Evolutionary conservation across 768 basidiomycete genomes (phyloP).

Genomic region (Podaxis sp.): DNA sequence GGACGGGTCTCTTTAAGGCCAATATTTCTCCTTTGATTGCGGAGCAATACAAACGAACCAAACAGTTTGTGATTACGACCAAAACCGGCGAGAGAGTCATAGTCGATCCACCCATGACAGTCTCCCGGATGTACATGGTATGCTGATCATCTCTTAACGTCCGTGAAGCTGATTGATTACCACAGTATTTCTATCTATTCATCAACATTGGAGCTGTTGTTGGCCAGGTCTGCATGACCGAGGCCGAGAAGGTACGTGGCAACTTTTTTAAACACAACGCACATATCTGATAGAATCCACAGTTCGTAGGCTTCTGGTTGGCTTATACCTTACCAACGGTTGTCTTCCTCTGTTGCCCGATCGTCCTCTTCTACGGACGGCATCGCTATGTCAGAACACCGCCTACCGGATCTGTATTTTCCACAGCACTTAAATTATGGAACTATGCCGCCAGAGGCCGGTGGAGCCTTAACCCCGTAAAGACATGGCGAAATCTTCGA

Average conservation of each 20-base stretch:
- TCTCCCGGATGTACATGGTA: slow-evolving; percentile 75
- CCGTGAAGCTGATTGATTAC: not conserved
- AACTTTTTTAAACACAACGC: slow-evolving; percentile 20
- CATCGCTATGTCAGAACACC: slow-evolving; percentile 55
- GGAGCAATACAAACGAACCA: slow-evolving; percentile 66
- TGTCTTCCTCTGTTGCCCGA: slow-evolving; percentile 59
- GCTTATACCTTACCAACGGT: slow-evolving; percentile 62
- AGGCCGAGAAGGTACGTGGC: slow-evolving; percentile 53
- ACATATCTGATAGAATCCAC: slow-evolving; percentile 40
- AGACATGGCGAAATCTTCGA: slow-evolving; percentile 45
- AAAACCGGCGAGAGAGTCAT: slow-evolving; percentile 68
- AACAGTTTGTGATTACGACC: slow-evolving; percentile 49
- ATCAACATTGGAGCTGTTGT: slow-evolving; percentile 73
- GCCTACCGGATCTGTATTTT: slow-evolving; percentile 65
- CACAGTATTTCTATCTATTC: slow-evolving; percentile 54
- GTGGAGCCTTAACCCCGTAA: slow-evolving; percentile 57
- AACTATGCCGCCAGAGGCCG: slow-evolving; percentile 38
- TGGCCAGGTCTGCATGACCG: slow-evolving; percentile 67
- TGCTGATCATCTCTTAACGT: slow-evolving; percentile 9
- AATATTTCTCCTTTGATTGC: slow-evolving; percentile 80
- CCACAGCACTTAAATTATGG: slow-evolving; percentile 47
- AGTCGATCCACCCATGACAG: slow-evolving; percentile 69
- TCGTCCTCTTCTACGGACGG: slow-evolving; percentile 55
- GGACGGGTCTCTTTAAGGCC: slow-evolving; percentile 73
- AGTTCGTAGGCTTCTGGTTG: slow-evolving; percentile 68